Percentiles rank a stretch among this genome's conserved stretches.
phyloP scores from a whole-genome alignment of 1,284 basidiomycete species.

The Lentinula novae-zelandiae region DNA sequence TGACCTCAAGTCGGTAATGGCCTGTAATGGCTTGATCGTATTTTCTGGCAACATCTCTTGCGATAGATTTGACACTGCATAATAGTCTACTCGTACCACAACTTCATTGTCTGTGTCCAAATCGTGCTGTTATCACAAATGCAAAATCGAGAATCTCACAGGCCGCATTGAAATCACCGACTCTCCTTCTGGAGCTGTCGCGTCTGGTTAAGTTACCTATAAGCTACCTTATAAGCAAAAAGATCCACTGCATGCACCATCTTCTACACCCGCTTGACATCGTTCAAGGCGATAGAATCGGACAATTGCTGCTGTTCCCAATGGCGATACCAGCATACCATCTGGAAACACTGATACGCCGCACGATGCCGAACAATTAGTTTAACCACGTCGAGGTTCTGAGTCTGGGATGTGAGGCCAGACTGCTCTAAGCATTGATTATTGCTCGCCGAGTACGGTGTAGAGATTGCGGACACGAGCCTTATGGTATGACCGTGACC shows the following conservation, averaged over 20 bases:
- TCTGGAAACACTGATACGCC: no score
- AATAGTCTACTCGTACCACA: slow-evolving; percentile 76
- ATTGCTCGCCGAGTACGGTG: no score
- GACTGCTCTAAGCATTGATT: no score
- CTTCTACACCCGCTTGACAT: slow-evolving; percentile 60
- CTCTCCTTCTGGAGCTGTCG: slow-evolving; percentile 41
- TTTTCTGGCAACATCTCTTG: slow-evolving; percentile 58
- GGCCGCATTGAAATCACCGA: slow-evolving; percentile 84
- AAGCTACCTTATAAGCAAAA: slow-evolving; percentile 46
- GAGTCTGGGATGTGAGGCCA: no score
- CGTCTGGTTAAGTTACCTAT: slow-evolving; percentile 36
- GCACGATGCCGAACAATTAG: no score
- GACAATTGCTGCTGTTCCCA: slow-evolving; percentile 33
- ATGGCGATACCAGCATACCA: no score
- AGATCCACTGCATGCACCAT: slow-evolving; percentile 56
- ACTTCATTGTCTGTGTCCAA: slow-evolving; percentile 52
- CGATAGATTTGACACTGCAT: slow-evolving; percentile 38
- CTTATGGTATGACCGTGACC: no score
- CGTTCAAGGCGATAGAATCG: slow-evolving; percentile 61
- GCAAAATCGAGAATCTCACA: slow-evolving; percentile 93
- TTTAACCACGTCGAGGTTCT: no score
- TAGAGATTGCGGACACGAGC: no score
- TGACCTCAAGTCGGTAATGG: slow-evolving; percentile 51
- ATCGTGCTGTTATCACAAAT: slow-evolving; percentile 63
- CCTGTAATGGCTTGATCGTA: slow-evolving; percentile 88